Evolutionary conservation across 2,329 filamentous ascomycete species (phyloP), one percentile per base, ranked within the genome.

Genomic region (Exophiala viscosa): DNA sequence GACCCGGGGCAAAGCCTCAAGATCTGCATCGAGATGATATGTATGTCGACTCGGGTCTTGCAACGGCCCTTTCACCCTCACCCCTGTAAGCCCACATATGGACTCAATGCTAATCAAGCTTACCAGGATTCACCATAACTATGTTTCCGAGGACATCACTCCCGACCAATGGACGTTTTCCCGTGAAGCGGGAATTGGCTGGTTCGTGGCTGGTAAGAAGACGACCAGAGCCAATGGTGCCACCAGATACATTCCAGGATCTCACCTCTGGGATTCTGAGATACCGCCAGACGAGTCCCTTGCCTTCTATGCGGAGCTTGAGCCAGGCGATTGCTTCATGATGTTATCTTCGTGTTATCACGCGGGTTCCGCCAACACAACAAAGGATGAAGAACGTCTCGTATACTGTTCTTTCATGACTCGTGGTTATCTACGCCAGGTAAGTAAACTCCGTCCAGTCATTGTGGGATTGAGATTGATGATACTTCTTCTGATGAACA

Each of bases 241-340:
- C 8, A 68, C 66, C 8, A 53, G 59, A 36, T 61, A 66, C 49
- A 62, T 64, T 13, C 63, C 62, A 1, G 52, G 62, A 1, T 57
- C 51, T 31, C 65, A 67, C 53, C 54, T 43, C 3, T 13, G 13
- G 15, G 6, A 33, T 1, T 31, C 18, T 1, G 20, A 40, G 10
- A 48, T 18, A 3, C 44, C 54, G 8, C 54, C 59, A 2, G 18
- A 46, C 20, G 53, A 60, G 28, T 40, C 54, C 17, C 15, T 57
- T 2, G 15, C 15, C 4, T 4, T 59, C 47, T 55, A 50, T 40
- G 67, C 68, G 4, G 68, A 70, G 49, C 69, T 70, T 65, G 52
- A 62, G n/a, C 58, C 66, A 9, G 68, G 68, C 3, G 65, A 64
- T 2, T 68, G 66, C 1, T 53, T 70, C 15, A 61, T 70, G n/a